Evolutionary conservation across 1,284 basidiomycete species (phyloP).

Genomic region (Leccinum pachyderme): DNA sequence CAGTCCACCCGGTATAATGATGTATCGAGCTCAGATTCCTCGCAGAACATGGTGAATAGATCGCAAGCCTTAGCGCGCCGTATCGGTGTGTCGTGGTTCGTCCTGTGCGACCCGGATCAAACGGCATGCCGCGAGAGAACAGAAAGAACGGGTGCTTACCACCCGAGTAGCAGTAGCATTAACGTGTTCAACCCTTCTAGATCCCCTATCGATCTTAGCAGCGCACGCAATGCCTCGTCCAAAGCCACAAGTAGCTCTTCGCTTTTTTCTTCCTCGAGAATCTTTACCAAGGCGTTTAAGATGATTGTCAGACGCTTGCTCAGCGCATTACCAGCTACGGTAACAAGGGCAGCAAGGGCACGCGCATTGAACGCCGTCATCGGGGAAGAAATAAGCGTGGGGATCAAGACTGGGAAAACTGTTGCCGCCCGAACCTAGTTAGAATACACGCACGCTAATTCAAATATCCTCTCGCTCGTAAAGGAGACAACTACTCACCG

Average conservation of each 20-base stretch:
- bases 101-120: conserved; percentile 49
- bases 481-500: conserved; percentile 49
- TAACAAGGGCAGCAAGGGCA: conserved; percentile 87
- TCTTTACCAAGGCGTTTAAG: conserved; percentile 72
- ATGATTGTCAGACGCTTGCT: conserved; percentile 81
- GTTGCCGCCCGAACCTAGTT: conserved; percentile 81
- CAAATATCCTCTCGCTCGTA: background rate
- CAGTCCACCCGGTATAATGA: conserved; percentile 90
- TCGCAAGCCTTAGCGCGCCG: conserved; percentile 79
- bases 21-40: conserved; percentile 75
- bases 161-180: conserved; percentile 88
- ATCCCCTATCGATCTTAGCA: conserved; percentile 79
- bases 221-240: conserved; percentile 70
- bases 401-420: conserved; percentile 98
- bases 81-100: conserved; percentile 67
- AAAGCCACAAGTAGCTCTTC: conserved; percentile 74
- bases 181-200: conserved; percentile 84
- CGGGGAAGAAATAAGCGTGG: conserved; percentile 85
- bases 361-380: conserved; percentile 97
- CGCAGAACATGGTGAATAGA: conserved; percentile 80
- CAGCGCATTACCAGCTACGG: conserved; percentile 89
- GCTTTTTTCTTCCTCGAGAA: conserved; percentile 62
- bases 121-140: background rate
- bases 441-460: background rate
- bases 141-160: conserved; percentile 43